Base-by-base conservation (phyloP, 257 asterid species). In the Scutellaria baicalensis region DNA sequence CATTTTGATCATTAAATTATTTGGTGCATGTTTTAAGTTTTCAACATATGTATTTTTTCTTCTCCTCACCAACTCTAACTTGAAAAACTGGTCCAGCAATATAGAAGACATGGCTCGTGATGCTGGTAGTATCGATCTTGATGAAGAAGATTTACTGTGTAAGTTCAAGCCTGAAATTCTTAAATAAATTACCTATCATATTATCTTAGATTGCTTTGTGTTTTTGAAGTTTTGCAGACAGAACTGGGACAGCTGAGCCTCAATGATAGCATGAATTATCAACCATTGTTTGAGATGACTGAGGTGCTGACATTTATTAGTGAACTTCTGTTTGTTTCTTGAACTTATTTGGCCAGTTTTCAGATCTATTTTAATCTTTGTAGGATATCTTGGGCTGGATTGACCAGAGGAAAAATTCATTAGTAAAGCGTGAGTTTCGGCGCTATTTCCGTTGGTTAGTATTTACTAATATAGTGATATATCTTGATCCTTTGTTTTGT, bases 21-120 rank as follows among this genome's bases (percentile, higher is more conserved):
- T 55, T 23, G 52, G 31, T 45, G 11, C 20, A 39, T 66, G 42
- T 57, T 16, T 0, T 39, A 13, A 57, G 54, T 7, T 35, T 38
- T 43, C 48, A 62, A 23, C 75, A 44, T 55, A 45, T 8, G 39
- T 64, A 27, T 45, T 59, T 85, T 85, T 75, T 65, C 59, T 60
- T 58, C 71, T 71, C 52, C 61, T 78, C n/a, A 64, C 66, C 61
- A 65, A 54, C 70, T 62, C 49, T 36, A 45, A 35, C 18, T 67
- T 63, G 23, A 33, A 5, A 8, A 72, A 49, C 8, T 54, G 65
- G n/a, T 69, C 65, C 91, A 94, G 99, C 60, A 94, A 94, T 78
- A 86, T 94, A 67, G 99, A 94, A 77, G 99, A 94, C 77, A 84
- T 83, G 64, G 83, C 97, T 75, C 99, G 99, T 59, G 97, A 94